Base-by-base conservation (phyloP, 208 protist species). In the Leishmania mexicana region DNA sequence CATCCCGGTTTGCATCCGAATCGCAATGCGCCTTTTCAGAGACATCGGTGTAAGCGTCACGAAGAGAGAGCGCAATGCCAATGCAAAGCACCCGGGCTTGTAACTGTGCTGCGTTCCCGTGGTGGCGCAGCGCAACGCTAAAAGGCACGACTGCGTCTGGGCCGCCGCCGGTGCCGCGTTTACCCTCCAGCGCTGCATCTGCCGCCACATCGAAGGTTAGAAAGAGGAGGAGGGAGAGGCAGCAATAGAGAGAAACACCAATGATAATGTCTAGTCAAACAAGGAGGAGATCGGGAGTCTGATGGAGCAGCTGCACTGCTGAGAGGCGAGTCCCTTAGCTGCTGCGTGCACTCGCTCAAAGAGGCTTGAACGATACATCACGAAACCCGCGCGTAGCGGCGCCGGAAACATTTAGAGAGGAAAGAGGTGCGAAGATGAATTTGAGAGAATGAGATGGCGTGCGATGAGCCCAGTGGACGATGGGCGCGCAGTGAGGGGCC, bases 41-140 rank as follows among this genome's bases (percentile, higher is more conserved):
- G 75, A 58, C 11, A 72, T 58, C 19, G 93, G 88, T 6, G 84
- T 84, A 2, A 95, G 49, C 1, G 81, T n/a, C 19, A 88, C 38
- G 53, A 91, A 95, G 11, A 94, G n/a, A 0, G 57, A 47, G 31
- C 93, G 90, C 31, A 95, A 45, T 5, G 75, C 75, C 24, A 72
- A 65, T 2, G 89, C 86, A 24, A 95, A 60, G 45, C 70, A 86
- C 0, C 93, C 93, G 2, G 93, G 93, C 71, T 85, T 85, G 84
- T 94, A 96, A 75, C 87, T 93, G 81, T 96, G 85, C 86, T 85
- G 85, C 4, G 88, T 85, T 0, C 93, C 93, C 2, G 93, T 96
- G 10, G 91, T 93, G 13, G 81, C 83, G 8, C 70, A 76, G 3
- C 83, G 77, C 68, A 77, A 21, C 35, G 40, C n/a, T 1, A 53